Evolutionary conservation across 2,329 filamentous ascomycete species (phyloP), one percentile per base, ranked within the genome.

Genomic region (Pseudogymnoascus sp.): DNA sequence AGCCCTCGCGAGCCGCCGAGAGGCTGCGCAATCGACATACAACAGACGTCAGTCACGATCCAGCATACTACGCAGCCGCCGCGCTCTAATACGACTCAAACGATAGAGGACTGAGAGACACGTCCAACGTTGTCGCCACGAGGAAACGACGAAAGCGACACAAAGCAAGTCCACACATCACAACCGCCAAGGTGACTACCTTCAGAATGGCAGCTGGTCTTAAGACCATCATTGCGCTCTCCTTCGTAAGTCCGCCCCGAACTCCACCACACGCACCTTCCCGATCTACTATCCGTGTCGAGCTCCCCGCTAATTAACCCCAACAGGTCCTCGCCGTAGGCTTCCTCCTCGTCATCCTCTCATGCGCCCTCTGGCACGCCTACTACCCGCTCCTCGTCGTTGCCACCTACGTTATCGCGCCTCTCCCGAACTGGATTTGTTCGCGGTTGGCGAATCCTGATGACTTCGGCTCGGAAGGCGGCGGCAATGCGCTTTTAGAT

Each of bases 181-280:
- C 28, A 33, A 30, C 61, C 60, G 60, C 57, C 64, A 69, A 62
- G 60, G 59, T 61, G 58, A 60, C 63, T 63, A 62, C 57, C 33
- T 58, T 63, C 65, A 72, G 66, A 70, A 81, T 78, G 78, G 84
- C 90, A 80, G 92, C 94, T 70, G 94, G 94, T 74, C 87, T 99
- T 72, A 97, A 97, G 80, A 99, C 94, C 68, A 99, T 99, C 78
- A 99, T 99, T 76, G 91, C 90, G 67, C 89, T 99, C 69, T 97
- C 94, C 74, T 99, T 99, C 78, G 94, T 90, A 84, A 61, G 85
- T 68, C 33, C 28, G 7, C 58, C 43, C 41, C 16, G 30, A 12
- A 4, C 37, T 50, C 35, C 11, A 8, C 25, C 28, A 6, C 54
- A 50, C 60, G 61, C n/a, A 41, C 41, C 33, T n/a, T 5, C 35